phyloP scores from a whole-genome alignment of 2,329 filamentous ascomycete genomes.

The Pseudogymnoascus sp. region DNA sequence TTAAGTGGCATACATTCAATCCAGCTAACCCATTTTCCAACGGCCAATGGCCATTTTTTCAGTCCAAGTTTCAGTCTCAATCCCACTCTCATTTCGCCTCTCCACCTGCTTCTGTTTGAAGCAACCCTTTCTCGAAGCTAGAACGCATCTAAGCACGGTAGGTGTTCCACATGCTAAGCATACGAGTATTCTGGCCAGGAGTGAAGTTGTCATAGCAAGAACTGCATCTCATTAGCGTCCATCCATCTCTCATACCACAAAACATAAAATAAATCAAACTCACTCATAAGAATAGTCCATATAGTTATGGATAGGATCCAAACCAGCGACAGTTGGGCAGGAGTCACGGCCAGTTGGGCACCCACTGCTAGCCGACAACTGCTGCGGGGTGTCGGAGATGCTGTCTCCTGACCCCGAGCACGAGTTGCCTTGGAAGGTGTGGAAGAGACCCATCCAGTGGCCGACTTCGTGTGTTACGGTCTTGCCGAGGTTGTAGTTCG shows the following conservation, averaged over 20 bases:
- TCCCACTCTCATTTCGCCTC: background rate
- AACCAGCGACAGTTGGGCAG: conserved; percentile 21
- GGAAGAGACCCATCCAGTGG: conserved; percentile 44
- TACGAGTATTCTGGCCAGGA: conserved; percentile 15
- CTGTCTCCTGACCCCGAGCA: conserved; percentile 34
- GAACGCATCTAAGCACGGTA: conserved; percentile 14
- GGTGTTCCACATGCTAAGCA: conserved; percentile 18
- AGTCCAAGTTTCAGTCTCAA: background rate
- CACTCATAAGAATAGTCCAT: conserved; percentile 36
- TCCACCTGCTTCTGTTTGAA: background rate
- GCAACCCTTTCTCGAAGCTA: background rate
- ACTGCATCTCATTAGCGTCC: background rate
- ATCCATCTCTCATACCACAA: conserved; percentile 21
- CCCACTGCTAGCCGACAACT: conserved; percentile 29
- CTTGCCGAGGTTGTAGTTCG: conserved; percentile 33
- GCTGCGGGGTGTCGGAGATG: conserved; percentile 36
- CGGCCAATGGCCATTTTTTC: background rate
- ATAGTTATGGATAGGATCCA: conserved; percentile 32
- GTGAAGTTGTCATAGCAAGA: conserved; percentile 40
- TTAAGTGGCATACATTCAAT: background rate
- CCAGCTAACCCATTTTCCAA: background rate
- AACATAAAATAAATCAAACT: background rate
- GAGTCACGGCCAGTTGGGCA: conserved; percentile 36
- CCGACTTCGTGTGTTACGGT: conserved; percentile 40
- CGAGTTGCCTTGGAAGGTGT: conserved; percentile 40